Evolutionary conservation across 163 green algal genomes (phyloP).

Genomic region (Scenedesmus sp.): DNA sequence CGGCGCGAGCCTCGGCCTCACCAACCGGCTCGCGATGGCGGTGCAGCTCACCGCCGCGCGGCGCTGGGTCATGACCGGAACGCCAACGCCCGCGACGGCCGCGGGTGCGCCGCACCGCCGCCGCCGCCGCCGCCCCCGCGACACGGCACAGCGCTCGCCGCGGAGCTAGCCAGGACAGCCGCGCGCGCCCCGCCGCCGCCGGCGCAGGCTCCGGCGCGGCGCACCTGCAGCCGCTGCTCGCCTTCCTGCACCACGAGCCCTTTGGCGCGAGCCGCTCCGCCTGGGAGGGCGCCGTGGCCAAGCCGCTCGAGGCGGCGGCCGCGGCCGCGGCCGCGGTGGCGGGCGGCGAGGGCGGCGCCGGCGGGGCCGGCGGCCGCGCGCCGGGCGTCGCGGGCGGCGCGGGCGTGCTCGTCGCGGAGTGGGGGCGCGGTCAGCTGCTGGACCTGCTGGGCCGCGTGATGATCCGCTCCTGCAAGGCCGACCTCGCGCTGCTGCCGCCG

Average conservation of each 20-base stretch:
- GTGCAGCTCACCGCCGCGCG: slow-evolving; percentile 57
- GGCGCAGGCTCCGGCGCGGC: slow-evolving; percentile 28
- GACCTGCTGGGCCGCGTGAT: slow-evolving; percentile 75
- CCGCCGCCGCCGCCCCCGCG: too few species aligned
- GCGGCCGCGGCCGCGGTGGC: slow-evolving; percentile 44
- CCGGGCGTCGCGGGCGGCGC: not conserved
- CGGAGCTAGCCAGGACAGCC: too few species aligned
- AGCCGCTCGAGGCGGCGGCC: slow-evolving; percentile 25
- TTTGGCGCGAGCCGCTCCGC: slow-evolving; percentile 63
- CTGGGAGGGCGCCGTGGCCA: slow-evolving; percentile 53
- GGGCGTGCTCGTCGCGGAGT: slow-evolving; percentile 21
- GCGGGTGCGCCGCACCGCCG: slow-evolving; percentile 17
- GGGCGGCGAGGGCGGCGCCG: not conserved
- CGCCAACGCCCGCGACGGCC: slow-evolving; percentile 37
- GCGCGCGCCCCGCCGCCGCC: too few species aligned
- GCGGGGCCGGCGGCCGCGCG: not conserved
- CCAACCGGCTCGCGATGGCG: slow-evolving; percentile 81
- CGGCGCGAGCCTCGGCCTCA: slow-evolving; percentile 74
- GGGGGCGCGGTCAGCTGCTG: slow-evolving; percentile 60
- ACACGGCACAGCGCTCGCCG: too few species aligned
- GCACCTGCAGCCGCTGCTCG: slow-evolving; percentile 82
- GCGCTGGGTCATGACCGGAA: slow-evolving; percentile 75
- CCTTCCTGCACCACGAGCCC: slow-evolving; percentile 84
- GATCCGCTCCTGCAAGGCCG: slow-evolving; percentile 86
- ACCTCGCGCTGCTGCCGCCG: slow-evolving; percentile 76